Evolutionary conservation across 129 eudicot genomes (phyloP), one percentile per base, ranked within the genome.

Genomic region (Apium graveolens): DNA sequence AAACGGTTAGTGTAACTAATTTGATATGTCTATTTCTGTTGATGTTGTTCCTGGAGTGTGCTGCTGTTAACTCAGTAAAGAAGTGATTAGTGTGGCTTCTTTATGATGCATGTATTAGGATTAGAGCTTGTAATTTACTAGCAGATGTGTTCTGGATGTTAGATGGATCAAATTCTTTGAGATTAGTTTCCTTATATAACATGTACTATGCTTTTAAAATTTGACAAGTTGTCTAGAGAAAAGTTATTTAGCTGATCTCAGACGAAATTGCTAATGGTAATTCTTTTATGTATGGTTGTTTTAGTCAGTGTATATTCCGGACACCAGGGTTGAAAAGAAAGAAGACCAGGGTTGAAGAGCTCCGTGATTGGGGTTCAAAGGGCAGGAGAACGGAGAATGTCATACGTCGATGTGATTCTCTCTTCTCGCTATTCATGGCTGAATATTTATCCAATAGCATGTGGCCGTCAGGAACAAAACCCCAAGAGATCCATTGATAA

Each of bases 1-100:
- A 94, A 94, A 84, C 88, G 98, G 98, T 89, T 74, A 87, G 90
- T 84, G 20, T 42, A 18, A 18, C 57, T 9, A 68, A 49, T 49
- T 49, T 49, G 57, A 49, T n/a, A 16, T 17, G 2, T 62, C 31
- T 62, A 62, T 26, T 26, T 31, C 14, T 60, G 68, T 60, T 60
- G 68, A 26, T 24, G 32, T 21, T 1, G 16, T 60, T 8, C n/a
- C 31, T 20, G 26, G 65, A 57, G 27, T 57, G 11, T 57, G 65
- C 21, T 57, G 31, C 21, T 24, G 65, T 57, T 57, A n/a, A 57
- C 6, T n/a, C 31, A 5, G 11, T 57, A 57, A 57, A 48, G 17
- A 57, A 57, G 11, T n/a, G 13, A n/a, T 20, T 57, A 5, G 53
- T 17, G 53, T 48, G 21, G 21, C 21, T 57, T 57, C 65, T n/a